These are phyloP conservation scores for Septoria linicola DNA, from an alignment of 2,329 filamentous ascomycete species.

Conservation along the genomic window DNA sequence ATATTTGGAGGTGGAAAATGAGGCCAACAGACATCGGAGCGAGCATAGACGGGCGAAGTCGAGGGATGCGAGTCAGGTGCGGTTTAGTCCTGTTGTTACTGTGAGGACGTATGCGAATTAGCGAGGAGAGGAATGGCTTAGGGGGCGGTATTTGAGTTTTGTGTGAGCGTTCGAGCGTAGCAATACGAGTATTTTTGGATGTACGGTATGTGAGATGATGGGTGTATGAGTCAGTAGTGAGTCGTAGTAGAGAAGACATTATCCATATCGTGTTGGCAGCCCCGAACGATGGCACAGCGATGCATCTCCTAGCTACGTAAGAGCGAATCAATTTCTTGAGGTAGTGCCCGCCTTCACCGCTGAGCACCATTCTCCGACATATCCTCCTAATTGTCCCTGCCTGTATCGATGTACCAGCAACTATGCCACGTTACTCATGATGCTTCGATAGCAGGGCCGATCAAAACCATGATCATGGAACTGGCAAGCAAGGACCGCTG, in stretches of 20 bases:
- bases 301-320: no score
- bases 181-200: neutral
- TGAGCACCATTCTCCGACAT: no score
- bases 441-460: conserved; percentile 1
- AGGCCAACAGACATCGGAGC: neutral
- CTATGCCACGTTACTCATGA: no score
- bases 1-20: conserved; percentile 1
- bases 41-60: neutral
- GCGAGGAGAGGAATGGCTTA: neutral
- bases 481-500: neutral
- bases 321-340: no score
- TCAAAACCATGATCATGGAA: neutral
- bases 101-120: neutral
- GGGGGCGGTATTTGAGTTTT: no score
- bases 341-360: no score
- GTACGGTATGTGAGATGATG: neutral
- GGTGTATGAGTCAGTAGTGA: no score
- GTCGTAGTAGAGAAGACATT: no score
- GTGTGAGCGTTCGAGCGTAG: neutral
- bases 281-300: no score
- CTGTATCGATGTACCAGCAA: no score
- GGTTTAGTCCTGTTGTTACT: conserved; percentile 7
- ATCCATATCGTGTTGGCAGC: no score
- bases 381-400: no score
- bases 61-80: conserved; percentile 9